Evolutionary conservation across 108 stramenopile species (phyloP).

Genomic region (Skeletonema menzelii): DNA sequence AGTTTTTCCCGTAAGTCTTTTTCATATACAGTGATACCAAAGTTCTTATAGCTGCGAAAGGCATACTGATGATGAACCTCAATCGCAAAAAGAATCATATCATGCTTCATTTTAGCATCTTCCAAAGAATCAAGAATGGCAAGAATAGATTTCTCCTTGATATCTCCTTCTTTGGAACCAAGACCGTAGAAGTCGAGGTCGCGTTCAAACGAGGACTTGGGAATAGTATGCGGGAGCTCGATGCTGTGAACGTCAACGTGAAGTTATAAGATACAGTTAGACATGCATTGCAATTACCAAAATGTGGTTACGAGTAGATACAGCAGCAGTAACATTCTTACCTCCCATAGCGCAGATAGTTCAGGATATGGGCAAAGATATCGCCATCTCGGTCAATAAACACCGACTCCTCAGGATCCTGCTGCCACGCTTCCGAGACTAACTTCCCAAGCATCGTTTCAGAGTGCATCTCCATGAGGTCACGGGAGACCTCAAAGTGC

Average conservation of each 20-base stretch:
- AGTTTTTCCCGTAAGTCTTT: background rate
- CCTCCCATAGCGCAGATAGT: slow-evolving; percentile 28
- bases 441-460: slow-evolving; percentile 24
- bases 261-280: background rate
- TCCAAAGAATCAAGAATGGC: background rate
- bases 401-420: slow-evolving; percentile 9
- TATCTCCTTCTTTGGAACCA: background rate
- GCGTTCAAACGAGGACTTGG: slow-evolving; percentile 2
- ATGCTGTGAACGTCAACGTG: background rate
- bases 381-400: slow-evolving; percentile 25
- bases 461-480: slow-evolving; percentile 5
- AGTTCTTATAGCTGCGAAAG: background rate
- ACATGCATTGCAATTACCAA: too few relatives aligned
- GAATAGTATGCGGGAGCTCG: background rate
- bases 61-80: background rate
- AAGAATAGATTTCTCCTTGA: background rate
- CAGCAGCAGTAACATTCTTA: background rate
- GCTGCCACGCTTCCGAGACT: slow-evolving; percentile 24
- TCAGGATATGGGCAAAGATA: slow-evolving; percentile 9
- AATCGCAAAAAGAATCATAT: slow-evolving; percentile 1
- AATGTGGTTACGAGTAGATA: background rate
- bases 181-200: slow-evolving; percentile 14
- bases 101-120: background rate
- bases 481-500: slow-evolving; percentile 21
- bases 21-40: background rate